Evolutionary conservation across 2,329 filamentous ascomycete species (phyloP).

Genomic region (Trichocomaceae sp.): DNA sequence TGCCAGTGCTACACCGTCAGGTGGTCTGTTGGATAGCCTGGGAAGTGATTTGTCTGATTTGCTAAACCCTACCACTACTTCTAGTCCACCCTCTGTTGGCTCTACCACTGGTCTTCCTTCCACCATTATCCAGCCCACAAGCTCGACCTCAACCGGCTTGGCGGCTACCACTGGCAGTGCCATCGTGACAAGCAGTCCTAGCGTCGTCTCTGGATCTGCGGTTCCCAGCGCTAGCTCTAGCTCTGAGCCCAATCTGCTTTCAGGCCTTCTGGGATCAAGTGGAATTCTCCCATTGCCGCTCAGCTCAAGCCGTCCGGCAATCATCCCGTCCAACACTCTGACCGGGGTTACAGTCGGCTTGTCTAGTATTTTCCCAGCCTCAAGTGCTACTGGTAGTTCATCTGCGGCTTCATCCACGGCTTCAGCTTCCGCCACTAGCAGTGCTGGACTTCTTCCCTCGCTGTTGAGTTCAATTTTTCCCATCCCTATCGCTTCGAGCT

Average conservation of each 20-base stretch:
- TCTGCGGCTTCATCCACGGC: background rate
- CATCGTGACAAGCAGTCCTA: background rate
- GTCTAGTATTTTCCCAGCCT: constrained; percentile 8
- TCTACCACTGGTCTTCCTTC: constrained; percentile 8
- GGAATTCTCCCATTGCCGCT: constrained; percentile 3
- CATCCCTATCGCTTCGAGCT: constrained; percentile 1
- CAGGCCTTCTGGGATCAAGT: constrained; percentile 6
- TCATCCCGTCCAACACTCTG: constrained; percentile 1
- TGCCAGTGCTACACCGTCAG: constrained; percentile 9
- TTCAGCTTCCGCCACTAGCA: background rate
- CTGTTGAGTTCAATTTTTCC: background rate
- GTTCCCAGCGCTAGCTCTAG: constrained; percentile 6
- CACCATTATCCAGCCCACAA: constrained; percentile 9
- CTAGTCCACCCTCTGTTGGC: constrained; percentile 1
- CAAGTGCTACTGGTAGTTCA: constrained; percentile 3
- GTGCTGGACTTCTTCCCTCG: constrained; percentile 1
- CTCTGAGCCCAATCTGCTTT: constrained; percentile 4
- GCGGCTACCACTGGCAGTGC: background rate
- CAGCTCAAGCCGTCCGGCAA: background rate
- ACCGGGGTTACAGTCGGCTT: constrained; percentile 13
- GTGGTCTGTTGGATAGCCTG: constrained; percentile 6
- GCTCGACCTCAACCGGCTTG: background rate
- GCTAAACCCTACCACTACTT: constrained; percentile 4
- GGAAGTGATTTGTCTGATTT: constrained; percentile 6
- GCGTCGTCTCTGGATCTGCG: background rate